Conservation (phyloP, 2,329 filamentous ascomycete genomes). For the Alternaria consortialis region DNA sequence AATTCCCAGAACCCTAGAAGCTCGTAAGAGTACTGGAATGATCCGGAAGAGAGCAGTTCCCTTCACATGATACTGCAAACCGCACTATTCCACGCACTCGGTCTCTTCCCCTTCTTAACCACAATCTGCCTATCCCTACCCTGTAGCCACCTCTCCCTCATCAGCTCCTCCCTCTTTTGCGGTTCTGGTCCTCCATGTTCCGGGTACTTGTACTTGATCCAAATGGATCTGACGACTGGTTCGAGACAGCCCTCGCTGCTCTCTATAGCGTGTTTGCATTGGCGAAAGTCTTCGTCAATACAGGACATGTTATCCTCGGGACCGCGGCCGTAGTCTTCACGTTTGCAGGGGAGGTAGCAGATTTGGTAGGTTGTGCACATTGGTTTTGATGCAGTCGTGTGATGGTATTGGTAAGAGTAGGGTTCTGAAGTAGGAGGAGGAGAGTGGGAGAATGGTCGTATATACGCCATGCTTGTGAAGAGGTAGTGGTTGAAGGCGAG, state of each 20-base stretch:
- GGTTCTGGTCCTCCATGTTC: neutral
- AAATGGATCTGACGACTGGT: neutral
- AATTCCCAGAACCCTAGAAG: no score
- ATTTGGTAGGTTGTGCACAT: neutral
- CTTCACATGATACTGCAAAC: neutral
- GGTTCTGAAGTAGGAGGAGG: neutral
- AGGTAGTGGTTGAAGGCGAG: neutral
- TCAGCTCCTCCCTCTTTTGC: neutral
- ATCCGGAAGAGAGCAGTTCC: no score
- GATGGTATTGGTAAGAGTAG: neutral
- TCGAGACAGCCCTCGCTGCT: neutral
- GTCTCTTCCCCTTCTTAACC: neutral
- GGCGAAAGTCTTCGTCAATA: neutral
- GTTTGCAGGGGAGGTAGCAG: neutral
- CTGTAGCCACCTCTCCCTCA: neutral
- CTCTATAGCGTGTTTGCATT: neutral
- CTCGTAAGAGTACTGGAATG: no score
- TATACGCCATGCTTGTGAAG: neutral
- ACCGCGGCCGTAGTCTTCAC: neutral
- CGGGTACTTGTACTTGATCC: neutral
- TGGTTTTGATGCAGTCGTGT: neutral
- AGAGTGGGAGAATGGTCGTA: neutral
- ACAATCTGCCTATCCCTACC: neutral
- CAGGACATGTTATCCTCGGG: neutral
- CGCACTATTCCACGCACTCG: neutral